Conservation (phyloP, 1,284 basidiomycete genomes). For the Blastosporella zonata region DNA sequence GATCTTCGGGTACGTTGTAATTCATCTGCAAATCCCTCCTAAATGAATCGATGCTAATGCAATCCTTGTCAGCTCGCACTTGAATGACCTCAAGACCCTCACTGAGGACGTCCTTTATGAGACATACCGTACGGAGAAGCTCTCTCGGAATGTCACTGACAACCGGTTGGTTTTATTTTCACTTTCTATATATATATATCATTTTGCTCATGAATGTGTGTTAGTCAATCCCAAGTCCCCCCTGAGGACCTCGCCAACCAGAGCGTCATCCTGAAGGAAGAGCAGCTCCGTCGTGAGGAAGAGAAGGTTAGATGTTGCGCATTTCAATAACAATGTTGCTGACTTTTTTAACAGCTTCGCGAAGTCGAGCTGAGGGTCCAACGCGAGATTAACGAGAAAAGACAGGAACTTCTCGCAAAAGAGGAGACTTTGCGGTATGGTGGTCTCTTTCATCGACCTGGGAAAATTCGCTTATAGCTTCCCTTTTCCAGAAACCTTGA, state of each 20-base stretch:
- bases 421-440: slow-evolving; percentile 78
- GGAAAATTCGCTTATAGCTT: background rate
- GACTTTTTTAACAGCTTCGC: slow-evolving; percentile 53
- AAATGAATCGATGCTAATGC: background rate
- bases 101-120: slow-evolving; percentile 94
- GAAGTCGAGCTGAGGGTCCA: slow-evolving; percentile 96
- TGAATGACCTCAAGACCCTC: slow-evolving; percentile 89
- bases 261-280: slow-evolving; percentile 93
- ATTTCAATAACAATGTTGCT: background rate
- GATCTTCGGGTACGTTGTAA: slow-evolving; percentile 65
- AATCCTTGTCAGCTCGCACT: slow-evolving; percentile 64
- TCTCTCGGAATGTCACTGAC: slow-evolving; percentile 80
- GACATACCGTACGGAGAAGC: slow-evolving; percentile 96
- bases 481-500: slow-evolving; percentile 61
- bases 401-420: slow-evolving; percentile 90
- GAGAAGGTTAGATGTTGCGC: slow-evolving; percentile 67
- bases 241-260: slow-evolving; percentile 94
- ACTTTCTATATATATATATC: background rate
- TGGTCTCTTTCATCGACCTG: background rate
- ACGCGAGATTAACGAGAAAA: slow-evolving; percentile 95
- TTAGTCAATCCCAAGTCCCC: slow-evolving; percentile 64
- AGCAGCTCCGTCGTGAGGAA: slow-evolving; percentile 93
- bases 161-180: slow-evolving; percentile 49
- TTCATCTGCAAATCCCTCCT: background rate
- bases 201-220: background rate